Conservation (phyloP, 2,329 filamentous ascomycete species). For the Diplodia seriata region DNA sequence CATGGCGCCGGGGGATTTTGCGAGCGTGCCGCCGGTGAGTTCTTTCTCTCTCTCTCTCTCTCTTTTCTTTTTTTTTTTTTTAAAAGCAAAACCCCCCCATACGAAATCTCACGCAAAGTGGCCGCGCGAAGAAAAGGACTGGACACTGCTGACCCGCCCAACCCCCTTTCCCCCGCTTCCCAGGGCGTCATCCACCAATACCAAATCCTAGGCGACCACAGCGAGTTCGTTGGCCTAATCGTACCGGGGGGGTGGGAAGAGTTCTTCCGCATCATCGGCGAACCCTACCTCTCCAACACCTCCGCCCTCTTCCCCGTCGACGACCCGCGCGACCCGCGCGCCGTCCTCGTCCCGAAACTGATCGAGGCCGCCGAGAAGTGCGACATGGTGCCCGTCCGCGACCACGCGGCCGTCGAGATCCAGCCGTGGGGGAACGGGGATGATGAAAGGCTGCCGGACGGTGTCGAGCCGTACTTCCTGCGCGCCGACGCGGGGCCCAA, state of each 20-base stretch:
- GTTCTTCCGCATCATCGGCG: slow-evolving; percentile 65
- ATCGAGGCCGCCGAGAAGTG: slow-evolving; percentile 63
- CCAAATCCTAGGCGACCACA: slow-evolving; percentile 61
- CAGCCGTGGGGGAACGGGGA: slow-evolving; percentile 39
- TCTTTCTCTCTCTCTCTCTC: no score
- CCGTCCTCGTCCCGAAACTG: slow-evolving; percentile 60
- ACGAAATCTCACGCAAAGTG: no score
- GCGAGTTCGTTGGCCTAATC: slow-evolving; percentile 62
- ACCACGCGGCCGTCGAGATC: not conserved
- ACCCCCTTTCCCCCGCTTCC: not conserved
- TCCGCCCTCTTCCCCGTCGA: slow-evolving; percentile 57
- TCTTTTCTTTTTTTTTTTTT: no score
- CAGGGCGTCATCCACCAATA: slow-evolving; percentile 63
- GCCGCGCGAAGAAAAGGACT: no score
- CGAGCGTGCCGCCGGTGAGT: slow-evolving; percentile 62
- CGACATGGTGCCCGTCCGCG: slow-evolving; percentile 54
- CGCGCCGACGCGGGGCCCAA: slow-evolving; percentile 58
- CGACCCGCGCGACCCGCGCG: slow-evolving; percentile 60
- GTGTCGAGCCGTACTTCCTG: slow-evolving; percentile 58
- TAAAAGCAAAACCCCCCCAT: no score
- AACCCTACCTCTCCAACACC: slow-evolving; percentile 50
- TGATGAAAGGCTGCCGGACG: slow-evolving; percentile 47
- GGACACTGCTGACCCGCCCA: not conserved
- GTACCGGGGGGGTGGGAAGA: slow-evolving; percentile 66
- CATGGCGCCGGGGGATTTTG: slow-evolving; percentile 63